phyloP scores from a whole-genome alignment of 148 eudicot genomes.

The Silene uniflora region DNA sequence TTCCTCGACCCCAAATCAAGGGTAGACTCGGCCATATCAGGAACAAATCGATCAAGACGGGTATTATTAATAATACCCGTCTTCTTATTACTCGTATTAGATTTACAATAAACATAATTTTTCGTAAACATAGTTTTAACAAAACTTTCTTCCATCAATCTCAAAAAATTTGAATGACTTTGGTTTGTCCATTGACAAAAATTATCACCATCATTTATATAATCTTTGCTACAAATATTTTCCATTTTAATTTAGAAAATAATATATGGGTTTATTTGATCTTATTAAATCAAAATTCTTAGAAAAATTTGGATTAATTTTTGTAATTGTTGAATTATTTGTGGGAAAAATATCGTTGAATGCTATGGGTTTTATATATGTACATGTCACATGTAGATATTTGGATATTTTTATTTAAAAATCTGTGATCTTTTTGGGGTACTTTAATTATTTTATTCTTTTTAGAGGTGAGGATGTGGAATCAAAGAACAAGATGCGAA shows the following conservation, averaged over 20 bases:
- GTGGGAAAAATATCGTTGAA: neutral
- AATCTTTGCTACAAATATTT: neutral
- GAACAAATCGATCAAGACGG: constrained; percentile 50
- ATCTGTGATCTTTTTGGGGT: neutral
- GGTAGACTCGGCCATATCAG: constrained; percentile 61
- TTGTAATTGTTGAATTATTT: too few relatives aligned
- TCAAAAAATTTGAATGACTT: constrained; percentile 48
- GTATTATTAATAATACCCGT: neutral
- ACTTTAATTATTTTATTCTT: neutral
- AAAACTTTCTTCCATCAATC: constrained; percentile 52
- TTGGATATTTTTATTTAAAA: neutral
- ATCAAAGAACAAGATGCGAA: neutral
- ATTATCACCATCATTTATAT: neutral
- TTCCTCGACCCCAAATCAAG: constrained; percentile 31
- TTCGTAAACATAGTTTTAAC: constrained; percentile 39
- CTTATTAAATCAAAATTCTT: neutral
- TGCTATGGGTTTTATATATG: neutral
- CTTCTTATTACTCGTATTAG: neutral
- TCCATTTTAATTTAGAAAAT: neutral
- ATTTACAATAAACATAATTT: neutral
- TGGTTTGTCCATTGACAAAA: constrained; percentile 51
- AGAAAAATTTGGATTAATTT: too few relatives aligned
- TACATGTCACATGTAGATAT: neutral
- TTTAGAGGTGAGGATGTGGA: neutral
- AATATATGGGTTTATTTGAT: neutral